Percentiles rank a stretch among this genome's conserved stretches.
These are phyloP conservation scores for Malbranchea cinnamomea DNA, from an alignment of 2,329 filamentous ascomycete genomes.

Conservation along the genomic window DNA sequence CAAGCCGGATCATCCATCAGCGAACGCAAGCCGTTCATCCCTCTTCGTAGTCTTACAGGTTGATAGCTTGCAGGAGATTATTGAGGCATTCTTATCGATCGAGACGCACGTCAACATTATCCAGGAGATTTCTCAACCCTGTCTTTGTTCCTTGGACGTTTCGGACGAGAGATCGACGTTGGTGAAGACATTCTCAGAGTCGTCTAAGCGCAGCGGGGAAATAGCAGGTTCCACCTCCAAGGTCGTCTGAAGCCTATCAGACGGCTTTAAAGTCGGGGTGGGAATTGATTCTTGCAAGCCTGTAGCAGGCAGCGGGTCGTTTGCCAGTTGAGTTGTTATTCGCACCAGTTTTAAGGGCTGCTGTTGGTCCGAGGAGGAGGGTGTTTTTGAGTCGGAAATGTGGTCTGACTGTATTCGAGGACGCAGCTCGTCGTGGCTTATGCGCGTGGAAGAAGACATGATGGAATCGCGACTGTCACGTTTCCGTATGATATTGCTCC, in stretches of 20 bases:
- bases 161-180: slow-evolving; percentile 1
- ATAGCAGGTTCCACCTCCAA: slow-evolving; percentile 3
- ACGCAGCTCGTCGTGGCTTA: neutral
- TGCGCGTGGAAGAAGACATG: neutral
- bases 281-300: slow-evolving; percentile 1
- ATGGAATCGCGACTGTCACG: slow-evolving; percentile 5
- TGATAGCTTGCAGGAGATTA: too few species aligned
- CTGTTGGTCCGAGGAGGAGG: neutral
- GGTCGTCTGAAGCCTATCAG: slow-evolving; percentile 4
- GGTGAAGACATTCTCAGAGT: slow-evolving; percentile 1
- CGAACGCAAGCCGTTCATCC: too few species aligned
- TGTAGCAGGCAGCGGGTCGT: neutral
- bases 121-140: too few species aligned
- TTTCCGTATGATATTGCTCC: slow-evolving; percentile 22
- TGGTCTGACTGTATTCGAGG: neutral
- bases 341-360: neutral
- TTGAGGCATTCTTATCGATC: too few species aligned
- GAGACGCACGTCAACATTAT: too few species aligned
- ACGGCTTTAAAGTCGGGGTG: slow-evolving; percentile 5
- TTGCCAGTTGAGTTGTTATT: neutral
- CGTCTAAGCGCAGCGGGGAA: slow-evolving; percentile 6
- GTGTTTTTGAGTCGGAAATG: neutral
- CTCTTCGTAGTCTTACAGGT: too few species aligned
- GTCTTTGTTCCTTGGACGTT: too few species aligned
- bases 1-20: too few species aligned